These are phyloP conservation scores for Talaromyces funiculosus DNA, from an alignment of 2,329 filamentous ascomycete species.

Conservation along the genomic window DNA sequence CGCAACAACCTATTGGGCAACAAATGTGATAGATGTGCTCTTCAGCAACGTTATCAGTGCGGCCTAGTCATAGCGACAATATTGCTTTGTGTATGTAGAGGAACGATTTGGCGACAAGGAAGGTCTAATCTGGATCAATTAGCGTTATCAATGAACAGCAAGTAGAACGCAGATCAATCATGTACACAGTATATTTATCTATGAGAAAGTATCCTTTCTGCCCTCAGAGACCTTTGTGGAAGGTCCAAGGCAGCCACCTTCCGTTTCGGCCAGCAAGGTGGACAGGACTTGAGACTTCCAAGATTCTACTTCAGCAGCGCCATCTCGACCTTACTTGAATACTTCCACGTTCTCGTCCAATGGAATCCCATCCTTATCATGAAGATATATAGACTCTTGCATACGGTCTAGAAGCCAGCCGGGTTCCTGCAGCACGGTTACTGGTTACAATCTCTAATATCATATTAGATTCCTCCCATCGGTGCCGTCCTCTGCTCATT, in stretches of 20 bases:
- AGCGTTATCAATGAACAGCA: background rate
- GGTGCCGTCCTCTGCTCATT: background rate
- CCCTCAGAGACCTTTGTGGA: background rate
- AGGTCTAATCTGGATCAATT: too few species aligned
- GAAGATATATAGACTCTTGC: background rate
- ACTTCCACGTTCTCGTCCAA: background rate
- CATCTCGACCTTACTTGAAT: background rate
- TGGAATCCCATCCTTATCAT: background rate
- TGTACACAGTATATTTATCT: background rate
- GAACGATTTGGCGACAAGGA: background rate
- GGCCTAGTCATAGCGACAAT: background rate
- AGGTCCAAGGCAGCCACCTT: background rate
- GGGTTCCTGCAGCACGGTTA: background rate
- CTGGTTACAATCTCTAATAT: background rate
- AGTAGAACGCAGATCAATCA: background rate
- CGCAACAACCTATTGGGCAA: background rate
- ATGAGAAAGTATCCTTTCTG: background rate
- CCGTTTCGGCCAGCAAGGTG: background rate
- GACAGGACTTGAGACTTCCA: background rate
- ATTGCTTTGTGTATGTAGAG: background rate
- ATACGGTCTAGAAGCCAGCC: background rate
- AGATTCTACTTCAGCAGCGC: background rate
- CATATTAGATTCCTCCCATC: background rate
- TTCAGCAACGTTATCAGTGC: background rate
- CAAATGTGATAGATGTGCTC: background rate